phyloP scores from a whole-genome alignment of 495 filamentous ascomycete genomes.

The Aspergillus biplanus region DNA sequence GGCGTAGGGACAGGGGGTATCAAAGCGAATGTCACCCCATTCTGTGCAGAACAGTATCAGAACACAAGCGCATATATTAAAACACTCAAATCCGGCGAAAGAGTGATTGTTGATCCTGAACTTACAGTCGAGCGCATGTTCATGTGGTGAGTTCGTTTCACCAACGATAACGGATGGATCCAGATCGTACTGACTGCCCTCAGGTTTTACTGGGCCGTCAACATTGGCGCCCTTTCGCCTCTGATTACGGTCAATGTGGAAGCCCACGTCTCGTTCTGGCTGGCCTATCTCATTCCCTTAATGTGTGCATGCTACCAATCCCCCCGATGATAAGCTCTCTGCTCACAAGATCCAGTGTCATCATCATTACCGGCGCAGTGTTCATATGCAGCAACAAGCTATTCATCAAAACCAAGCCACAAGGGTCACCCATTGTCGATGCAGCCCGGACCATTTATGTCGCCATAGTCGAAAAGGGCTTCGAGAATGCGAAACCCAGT shows the following conservation, averaged over 20 bases:
- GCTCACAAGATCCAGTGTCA: conserved; percentile 21
- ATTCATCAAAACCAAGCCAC: conserved; percentile 42
- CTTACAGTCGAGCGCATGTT: conserved; percentile 46
- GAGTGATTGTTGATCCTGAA: conserved; percentile 64
- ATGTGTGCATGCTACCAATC: conserved; percentile 2
- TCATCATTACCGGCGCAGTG: conserved; percentile 14
- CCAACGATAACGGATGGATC: neutral
- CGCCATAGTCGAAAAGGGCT: conserved; percentile 26
- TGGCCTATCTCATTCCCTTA: conserved; percentile 56
- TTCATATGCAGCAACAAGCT: conserved; percentile 24
- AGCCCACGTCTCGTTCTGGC: conserved; percentile 60
- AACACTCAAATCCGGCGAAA: conserved; percentile 52
- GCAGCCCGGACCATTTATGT: conserved; percentile 38
- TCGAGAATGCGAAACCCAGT: conserved; percentile 29
- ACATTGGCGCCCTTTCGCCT: conserved; percentile 48
- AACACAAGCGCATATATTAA: conserved; percentile 35
- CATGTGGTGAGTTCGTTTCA: conserved; percentile 29
- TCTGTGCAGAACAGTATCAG: conserved; percentile 51
- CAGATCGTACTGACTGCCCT: too few relatives aligned
- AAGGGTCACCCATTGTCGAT: conserved; percentile 49
- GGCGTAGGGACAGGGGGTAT: conserved; percentile 50
- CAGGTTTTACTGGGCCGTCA: conserved; percentile 34
- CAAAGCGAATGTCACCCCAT: conserved; percentile 63
- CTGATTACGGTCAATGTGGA: conserved; percentile 37
- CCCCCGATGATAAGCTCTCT: neutral